These are phyloP conservation scores for Trichoderma lentiforme DNA, from an alignment of 2,329 filamentous ascomycete species.

Conservation along the genomic window DNA sequence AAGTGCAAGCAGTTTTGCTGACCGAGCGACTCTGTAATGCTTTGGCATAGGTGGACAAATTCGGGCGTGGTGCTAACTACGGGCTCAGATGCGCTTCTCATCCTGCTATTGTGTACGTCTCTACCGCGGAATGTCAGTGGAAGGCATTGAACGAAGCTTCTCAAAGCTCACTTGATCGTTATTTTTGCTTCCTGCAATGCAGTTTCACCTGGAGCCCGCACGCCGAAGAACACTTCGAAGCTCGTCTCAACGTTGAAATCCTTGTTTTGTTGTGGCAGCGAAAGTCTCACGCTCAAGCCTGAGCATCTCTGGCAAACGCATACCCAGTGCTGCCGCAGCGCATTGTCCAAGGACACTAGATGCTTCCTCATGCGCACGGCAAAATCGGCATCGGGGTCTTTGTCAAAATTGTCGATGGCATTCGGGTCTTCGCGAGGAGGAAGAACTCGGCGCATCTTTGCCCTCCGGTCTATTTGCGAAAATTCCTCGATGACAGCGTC, in stretches of 20 bases:
- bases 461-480: not conserved
- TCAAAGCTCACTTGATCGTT: not conserved
- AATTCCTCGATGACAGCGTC: not conserved
- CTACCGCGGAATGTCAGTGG: not conserved
- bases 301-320: constrained; percentile 10
- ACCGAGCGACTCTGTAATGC: constrained; percentile 6
- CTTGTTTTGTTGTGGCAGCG: not conserved
- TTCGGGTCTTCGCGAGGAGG: not conserved
- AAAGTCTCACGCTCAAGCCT: constrained; percentile 1
- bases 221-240: constrained; percentile 4
- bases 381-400: not conserved
- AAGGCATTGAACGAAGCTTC: not conserved
- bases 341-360: not conserved
- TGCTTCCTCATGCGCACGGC: constrained; percentile 8
- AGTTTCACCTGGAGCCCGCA: not conserved
- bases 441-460: not conserved
- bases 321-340: not conserved
- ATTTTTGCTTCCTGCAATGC: constrained; percentile 8
- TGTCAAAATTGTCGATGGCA: not conserved
- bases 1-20: constrained; percentile 7
- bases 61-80: not conserved
- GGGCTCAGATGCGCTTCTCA: constrained; percentile 5
- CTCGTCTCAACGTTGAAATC: not conserved
- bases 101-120: not conserved
- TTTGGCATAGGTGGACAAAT: constrained; percentile 6